Conservation (phyloP, 495 filamentous ascomycete genomes). For the Penicilliopsis zonata region DNA sequence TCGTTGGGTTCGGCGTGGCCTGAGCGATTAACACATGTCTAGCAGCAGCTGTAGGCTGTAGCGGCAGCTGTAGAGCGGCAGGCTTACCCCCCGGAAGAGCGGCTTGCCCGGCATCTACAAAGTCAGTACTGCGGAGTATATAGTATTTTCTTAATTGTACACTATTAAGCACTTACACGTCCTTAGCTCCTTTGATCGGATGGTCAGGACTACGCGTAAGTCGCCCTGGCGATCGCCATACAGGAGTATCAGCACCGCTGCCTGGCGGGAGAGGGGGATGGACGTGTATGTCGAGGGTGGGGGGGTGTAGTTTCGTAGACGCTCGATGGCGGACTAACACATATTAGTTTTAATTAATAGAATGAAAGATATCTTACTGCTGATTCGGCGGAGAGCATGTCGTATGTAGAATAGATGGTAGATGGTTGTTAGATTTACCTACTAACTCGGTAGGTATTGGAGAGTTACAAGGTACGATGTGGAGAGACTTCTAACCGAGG, state of each 20-base stretch:
- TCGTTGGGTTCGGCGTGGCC: constrained; percentile 40
- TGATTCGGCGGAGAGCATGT: too few relatives aligned
- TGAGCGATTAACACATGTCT: constrained; percentile 4
- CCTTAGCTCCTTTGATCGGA: constrained; percentile 64
- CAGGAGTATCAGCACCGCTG: constrained; percentile 74
- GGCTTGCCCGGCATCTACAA: constrained; percentile 64
- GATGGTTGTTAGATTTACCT: too few relatives aligned
- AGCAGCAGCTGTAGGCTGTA: background rate
- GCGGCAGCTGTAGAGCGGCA: too few relatives aligned
- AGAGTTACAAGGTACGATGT: too few relatives aligned
- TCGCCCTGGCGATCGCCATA: constrained; percentile 72
- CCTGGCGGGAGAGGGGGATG: constrained; percentile 58
- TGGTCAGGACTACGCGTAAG: constrained; percentile 72
- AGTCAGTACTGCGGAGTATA: too few relatives aligned
- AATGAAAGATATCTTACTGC: too few relatives aligned
- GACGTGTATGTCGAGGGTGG: constrained; percentile 47
- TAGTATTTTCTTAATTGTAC: too few relatives aligned
- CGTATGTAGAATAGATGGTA: too few relatives aligned
- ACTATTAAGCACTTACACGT: constrained; percentile 35
- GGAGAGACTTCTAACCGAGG: too few relatives aligned
- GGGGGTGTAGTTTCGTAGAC: constrained; percentile 58
- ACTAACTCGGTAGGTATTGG: too few relatives aligned
- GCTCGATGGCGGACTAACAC: constrained; percentile 68
- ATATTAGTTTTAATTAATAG: too few relatives aligned
- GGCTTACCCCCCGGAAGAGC: constrained; percentile 74